Conservation (phyloP, 2,329 filamentous ascomycete genomes). For the Alternaria ethzedia region DNA sequence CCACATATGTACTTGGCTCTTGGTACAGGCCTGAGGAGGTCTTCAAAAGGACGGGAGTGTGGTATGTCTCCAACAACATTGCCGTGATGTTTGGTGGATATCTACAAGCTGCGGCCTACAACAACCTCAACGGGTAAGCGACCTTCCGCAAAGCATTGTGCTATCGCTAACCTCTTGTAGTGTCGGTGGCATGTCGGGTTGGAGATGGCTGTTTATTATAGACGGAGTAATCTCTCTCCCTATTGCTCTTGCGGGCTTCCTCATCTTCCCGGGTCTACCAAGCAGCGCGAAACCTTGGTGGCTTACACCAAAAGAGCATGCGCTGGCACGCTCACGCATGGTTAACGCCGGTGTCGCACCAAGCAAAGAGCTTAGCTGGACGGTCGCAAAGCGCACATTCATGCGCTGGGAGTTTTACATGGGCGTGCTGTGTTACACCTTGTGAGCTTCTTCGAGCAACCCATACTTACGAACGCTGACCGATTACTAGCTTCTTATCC, state of each 20-base stretch:
- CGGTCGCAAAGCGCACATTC: conserved; percentile 56
- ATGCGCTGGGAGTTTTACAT: conserved; percentile 61
- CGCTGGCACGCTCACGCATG: conserved; percentile 39
- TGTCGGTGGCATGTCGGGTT: conserved; percentile 56
- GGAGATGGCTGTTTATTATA: conserved; percentile 63
- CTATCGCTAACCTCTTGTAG: conserved; percentile 6
- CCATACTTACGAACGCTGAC: neutral
- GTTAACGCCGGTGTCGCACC: conserved; percentile 40
- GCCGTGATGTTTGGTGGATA: conserved; percentile 66
- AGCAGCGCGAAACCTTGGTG: conserved; percentile 59
- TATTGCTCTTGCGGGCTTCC: conserved; percentile 61
- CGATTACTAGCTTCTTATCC: conserved; percentile 26
- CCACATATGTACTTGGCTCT: conserved; percentile 46
- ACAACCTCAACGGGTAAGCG: conserved; percentile 55
- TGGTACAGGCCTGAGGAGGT: conserved; percentile 55
- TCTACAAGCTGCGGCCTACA: conserved; percentile 61
- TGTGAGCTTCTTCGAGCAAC: conserved; percentile 45
- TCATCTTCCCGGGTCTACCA: conserved; percentile 61
- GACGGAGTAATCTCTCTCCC: conserved; percentile 64
- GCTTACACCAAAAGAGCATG: conserved; percentile 48
- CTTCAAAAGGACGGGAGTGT: conserved; percentile 63
- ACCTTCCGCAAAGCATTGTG: no score
- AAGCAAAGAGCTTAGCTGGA: conserved; percentile 51
- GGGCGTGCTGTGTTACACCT: conserved; percentile 56
- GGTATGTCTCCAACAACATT: conserved; percentile 60